A percentile compares a stretch with the other conserved stretches of the same genome.
Conservation (phyloP, 2,329 filamentous ascomycete genomes). For the Aureobasidium sp. region DNA sequence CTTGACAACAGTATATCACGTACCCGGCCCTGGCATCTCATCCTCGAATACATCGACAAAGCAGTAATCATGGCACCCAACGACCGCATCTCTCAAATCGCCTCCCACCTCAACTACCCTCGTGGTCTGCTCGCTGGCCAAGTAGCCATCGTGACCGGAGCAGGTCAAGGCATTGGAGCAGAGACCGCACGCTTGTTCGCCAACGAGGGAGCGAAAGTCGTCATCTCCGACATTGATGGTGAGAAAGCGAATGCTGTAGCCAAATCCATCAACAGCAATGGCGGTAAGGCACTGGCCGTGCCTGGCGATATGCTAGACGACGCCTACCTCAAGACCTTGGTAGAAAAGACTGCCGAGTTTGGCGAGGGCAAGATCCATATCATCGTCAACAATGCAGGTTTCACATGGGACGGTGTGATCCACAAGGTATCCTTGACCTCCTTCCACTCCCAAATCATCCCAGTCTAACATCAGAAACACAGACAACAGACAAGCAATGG, state of each 20-base stretch:
- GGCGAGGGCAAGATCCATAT: slow-evolving; percentile 83
- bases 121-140: slow-evolving; percentile 71
- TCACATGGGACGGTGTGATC: slow-evolving; percentile 88
- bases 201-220: slow-evolving; percentile 78
- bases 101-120: slow-evolving; percentile 73
- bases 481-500: slow-evolving; percentile 86
- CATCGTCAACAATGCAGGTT: slow-evolving; percentile 86
- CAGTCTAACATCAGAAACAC: not conserved
- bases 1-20: not conserved
- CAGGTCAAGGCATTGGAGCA: slow-evolving; percentile 81
- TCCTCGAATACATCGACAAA: not conserved
- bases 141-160: slow-evolving; percentile 80
- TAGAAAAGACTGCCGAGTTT: slow-evolving; percentile 69
- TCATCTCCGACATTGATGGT: slow-evolving; percentile 73
- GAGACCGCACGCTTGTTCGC: slow-evolving; percentile 76
- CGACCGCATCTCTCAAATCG: slow-evolving; percentile 56
- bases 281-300: slow-evolving; percentile 64
- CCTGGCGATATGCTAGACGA: slow-evolving; percentile 69
- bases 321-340: slow-evolving; percentile 63
- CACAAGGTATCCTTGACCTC: slow-evolving; percentile 53
- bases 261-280: slow-evolving; percentile 58
- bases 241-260: slow-evolving; percentile 64
- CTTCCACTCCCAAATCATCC: no score
- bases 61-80: slow-evolving; percentile 4
- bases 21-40: not conserved